Base-by-base conservation (phyloP, 2,329 filamentous ascomycete species). In the Berkeleyomyces basicola region DNA sequence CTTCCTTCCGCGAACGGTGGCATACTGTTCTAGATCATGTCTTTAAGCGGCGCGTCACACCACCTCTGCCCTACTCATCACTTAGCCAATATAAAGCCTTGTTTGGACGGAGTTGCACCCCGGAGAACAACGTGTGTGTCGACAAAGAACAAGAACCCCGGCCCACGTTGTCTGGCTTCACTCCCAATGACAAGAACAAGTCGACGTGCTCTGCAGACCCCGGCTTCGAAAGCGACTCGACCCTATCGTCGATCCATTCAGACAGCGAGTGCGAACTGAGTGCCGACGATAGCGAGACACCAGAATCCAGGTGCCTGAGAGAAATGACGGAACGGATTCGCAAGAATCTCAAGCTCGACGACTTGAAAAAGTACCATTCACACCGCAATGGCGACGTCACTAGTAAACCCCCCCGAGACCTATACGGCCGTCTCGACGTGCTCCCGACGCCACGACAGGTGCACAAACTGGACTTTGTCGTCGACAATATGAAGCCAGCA, bases 1-100 rank as follows among this genome's bases (percentile, higher is more conserved):
- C 87, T 16, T 79, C 80, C n/a, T 85, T 96, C 69, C 82, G 91
- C 46, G 83, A 86, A 67, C 81, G 82, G 66, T 95, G 90, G 88
- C 84, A 84, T 59, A 77, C 80, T n/a, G 84, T 79, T 66, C 75
- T 96, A 60, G 80, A 83, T 62, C 78, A 76, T 10, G 79, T 90
- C 2, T 91, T 89, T 68, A 77, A 84, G 58, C 77, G 82, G 14
- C 73, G 71, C 1, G 72, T 71, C 14, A 66, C 72, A 23, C 70
- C 77, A 3, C 81, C 81, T 1, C 67, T 61, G 39, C 67, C 63
- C 23, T 62, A 66, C 39, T 39, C 16, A 23, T 64, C 63, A 7
- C 40, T 64, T 4, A 40, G 42, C 33, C 60, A 64, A 33, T 62
- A 64, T 39, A 37, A 55, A 7, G 39, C 39, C 49, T 39, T 58